Conservation (phyloP, 192 early-diverging fungal genomes). For the Mortierella claussenii region DNA sequence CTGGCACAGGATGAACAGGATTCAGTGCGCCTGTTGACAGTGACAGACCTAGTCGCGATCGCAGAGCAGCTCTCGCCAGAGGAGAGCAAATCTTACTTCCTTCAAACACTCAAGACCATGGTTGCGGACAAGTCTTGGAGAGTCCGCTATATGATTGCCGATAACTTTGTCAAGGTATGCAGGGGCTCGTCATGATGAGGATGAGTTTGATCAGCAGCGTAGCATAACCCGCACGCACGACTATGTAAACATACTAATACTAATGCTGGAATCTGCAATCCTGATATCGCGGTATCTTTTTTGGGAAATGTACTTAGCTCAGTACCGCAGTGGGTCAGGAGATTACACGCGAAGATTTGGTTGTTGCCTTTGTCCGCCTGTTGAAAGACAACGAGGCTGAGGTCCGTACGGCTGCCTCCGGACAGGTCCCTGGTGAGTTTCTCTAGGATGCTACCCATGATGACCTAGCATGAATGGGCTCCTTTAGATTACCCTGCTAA, state of each 20-base stretch:
- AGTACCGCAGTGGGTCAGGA: constrained; percentile 83
- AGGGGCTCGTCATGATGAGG: too few relatives aligned
- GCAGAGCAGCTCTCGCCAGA: constrained; percentile 82
- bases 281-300: too few relatives aligned
- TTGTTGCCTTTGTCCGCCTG: constrained; percentile 84
- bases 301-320: constrained; percentile 57
- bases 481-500: too few relatives aligned
- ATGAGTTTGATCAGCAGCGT: too few relatives aligned
- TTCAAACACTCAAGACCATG: constrained; percentile 80
- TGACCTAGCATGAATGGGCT: too few relatives aligned
- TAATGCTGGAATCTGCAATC: too few relatives aligned
- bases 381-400: constrained; percentile 98
- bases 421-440: constrained; percentile 83
- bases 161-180: constrained; percentile 96
- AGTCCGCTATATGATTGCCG: constrained; percentile 98
- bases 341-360: constrained; percentile 87
- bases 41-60: constrained; percentile 91
- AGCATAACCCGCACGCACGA: too few relatives aligned
- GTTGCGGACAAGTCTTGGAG: constrained; percentile 97
- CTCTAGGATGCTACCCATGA: not conserved
- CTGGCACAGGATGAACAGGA: constrained; percentile 92
- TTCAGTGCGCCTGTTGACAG: constrained; percentile 95
- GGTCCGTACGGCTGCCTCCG: constrained; percentile 94
- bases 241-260: too few relatives aligned
- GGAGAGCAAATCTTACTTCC: constrained; percentile 79